Percentiles rank a stretch among this genome's conserved stretches.
Conservation (phyloP, 1,284 basidiomycete species). For the Macrocystidia cucumis region DNA sequence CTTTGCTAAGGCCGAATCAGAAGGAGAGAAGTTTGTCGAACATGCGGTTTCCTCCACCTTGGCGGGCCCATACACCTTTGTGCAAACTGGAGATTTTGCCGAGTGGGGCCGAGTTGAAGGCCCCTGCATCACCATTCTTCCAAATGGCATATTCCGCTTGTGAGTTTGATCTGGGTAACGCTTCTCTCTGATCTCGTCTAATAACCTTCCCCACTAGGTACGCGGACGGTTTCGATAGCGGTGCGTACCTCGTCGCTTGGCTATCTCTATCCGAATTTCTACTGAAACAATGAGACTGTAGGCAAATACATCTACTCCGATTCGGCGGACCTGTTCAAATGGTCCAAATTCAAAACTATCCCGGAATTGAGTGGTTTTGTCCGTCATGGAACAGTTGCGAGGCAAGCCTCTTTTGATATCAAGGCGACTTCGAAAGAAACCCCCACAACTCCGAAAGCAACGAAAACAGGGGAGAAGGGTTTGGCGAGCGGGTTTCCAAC, state of each 20-base stretch:
- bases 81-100: conserved; percentile 25
- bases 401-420: no score
- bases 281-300: not conserved
- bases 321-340: conserved; percentile 22
- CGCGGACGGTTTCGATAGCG: conserved; percentile 22
- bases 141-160: conserved; percentile 24
- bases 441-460: no score
- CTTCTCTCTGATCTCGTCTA: conserved; percentile 2
- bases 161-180: no score
- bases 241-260: conserved; percentile 5
- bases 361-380: conserved; percentile 22
- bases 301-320: conserved; percentile 26
- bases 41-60: conserved; percentile 26
- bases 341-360: conserved; percentile 20
- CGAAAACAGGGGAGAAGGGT: no score
- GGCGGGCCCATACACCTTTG: conserved; percentile 25
- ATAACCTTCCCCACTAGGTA: conserved; percentile 12
- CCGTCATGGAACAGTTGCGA: conserved; percentile 24
- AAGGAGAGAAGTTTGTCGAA: conserved; percentile 23
- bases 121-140: conserved; percentile 20
- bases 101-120: conserved; percentile 28
- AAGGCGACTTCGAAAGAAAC: no score
- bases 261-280: not conserved
- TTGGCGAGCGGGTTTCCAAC: no score
- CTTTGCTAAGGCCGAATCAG: conserved; percentile 23